Evolutionary conservation across 805 yeast genomes (phyloP).

Genomic region (Cyberlindnera saturnus): DNA sequence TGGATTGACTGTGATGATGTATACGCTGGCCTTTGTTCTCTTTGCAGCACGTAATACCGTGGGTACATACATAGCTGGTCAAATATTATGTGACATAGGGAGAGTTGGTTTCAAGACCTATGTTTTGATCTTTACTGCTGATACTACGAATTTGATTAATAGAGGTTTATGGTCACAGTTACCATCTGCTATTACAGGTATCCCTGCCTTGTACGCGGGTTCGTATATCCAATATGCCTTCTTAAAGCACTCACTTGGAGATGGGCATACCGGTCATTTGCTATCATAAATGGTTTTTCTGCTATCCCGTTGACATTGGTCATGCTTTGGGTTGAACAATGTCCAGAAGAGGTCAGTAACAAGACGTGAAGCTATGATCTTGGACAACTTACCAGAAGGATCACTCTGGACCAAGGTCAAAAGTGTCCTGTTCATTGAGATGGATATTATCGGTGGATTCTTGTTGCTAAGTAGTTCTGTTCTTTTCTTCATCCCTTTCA

Average conservation of each 20-base stretch:
- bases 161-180: slow-evolving; percentile 32
- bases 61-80: slow-evolving; percentile 27
- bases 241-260: slow-evolving; percentile 37
- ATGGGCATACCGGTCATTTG: slow-evolving; percentile 42
- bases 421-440: slow-evolving; percentile 13
- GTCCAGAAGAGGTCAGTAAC: slow-evolving; percentile 10
- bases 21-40: slow-evolving; percentile 28
- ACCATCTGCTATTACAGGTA: slow-evolving; percentile 28
- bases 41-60: slow-evolving; percentile 30
- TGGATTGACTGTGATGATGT: slow-evolving; percentile 25
- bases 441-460: slow-evolving; percentile 22
- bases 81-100: slow-evolving; percentile 33
- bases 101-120: slow-evolving; percentile 30
- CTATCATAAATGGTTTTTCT: slow-evolving; percentile 28
- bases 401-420: slow-evolving; percentile 7
- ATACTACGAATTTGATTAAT: slow-evolving; percentile 32
- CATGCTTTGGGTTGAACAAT: slow-evolving; percentile 22
- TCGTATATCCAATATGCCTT: slow-evolving; percentile 24
- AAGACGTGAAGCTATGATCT: slow-evolving; percentile 8
- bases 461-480: slow-evolving; percentile 20
- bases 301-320: slow-evolving; percentile 17
- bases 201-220: slow-evolving; percentile 25
- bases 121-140: slow-evolving; percentile 32
- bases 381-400: slow-evolving; percentile 16
- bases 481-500: slow-evolving; percentile 25